These are phyloP conservation scores for Aspergillus carbonarius DNA, from an alignment of 2,329 filamentous ascomycete species.

Conservation along the genomic window DNA sequence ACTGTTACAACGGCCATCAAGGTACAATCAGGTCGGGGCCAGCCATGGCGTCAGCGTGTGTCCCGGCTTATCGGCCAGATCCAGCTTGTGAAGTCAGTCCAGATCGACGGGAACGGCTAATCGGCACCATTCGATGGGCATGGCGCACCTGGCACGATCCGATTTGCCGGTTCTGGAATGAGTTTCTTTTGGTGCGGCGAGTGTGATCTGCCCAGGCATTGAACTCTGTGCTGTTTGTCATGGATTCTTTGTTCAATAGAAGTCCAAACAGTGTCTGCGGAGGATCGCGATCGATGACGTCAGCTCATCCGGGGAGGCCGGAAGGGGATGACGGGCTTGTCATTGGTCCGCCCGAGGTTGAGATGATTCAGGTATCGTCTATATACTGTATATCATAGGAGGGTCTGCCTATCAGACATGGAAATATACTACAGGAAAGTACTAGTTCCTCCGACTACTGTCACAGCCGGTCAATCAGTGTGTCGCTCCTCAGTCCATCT, in stretches of 20 bases:
- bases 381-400: background rate
- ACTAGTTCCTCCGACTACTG: too few relatives aligned
- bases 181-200: background rate
- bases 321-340: background rate
- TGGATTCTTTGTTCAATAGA: background rate
- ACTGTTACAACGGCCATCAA: background rate
- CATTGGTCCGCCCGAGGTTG: background rate
- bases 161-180: background rate
- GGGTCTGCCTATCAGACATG: too few relatives aligned
- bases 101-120: background rate
- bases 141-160: background rate
- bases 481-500: background rate
- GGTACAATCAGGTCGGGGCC: too few relatives aligned
- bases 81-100: background rate
- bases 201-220: background rate
- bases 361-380: background rate
- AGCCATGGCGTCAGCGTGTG: background rate
- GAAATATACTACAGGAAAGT: too few relatives aligned
- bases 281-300: conserved; percentile 5
- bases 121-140: background rate
- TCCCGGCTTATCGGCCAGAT: background rate
- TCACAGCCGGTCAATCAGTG: too few relatives aligned
- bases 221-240: background rate
- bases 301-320: conserved; percentile 10
- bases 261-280: too few relatives aligned